phyloP scores from a whole-genome alignment of 2,329 filamentous ascomycete species.

The Sporothrix schenckii region DNA sequence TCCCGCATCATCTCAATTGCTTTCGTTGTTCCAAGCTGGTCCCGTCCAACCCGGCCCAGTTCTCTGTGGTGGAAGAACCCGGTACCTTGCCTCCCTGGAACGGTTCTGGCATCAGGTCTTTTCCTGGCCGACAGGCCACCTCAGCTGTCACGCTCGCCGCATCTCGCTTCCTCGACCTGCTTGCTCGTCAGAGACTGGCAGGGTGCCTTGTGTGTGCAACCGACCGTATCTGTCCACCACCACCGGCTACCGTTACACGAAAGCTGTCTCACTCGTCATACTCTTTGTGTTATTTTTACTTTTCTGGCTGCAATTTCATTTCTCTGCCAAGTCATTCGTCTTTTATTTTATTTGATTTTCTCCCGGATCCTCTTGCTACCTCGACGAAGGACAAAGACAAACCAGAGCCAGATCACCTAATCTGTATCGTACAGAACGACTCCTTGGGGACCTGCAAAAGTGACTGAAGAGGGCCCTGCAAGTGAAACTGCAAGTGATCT shows the following conservation, averaged over 20 bases:
- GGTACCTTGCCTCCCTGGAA: conserved; percentile 4
- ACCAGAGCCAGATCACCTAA: background rate
- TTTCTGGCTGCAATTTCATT: conserved; percentile 13
- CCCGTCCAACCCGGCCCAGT: conserved; percentile 1
- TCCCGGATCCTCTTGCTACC: conserved; percentile 7
- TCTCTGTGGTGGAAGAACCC: background rate
- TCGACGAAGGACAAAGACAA: background rate
- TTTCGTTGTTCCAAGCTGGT: too few species aligned
- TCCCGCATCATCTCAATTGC: background rate
- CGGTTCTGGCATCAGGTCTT: background rate
- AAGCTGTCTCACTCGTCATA: conserved; percentile 27
- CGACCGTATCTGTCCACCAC: conserved; percentile 26
- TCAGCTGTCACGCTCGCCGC: conserved; percentile 32
- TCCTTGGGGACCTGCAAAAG: conserved; percentile 13
- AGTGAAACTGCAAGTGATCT: conserved; percentile 5
- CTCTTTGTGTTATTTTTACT: conserved; percentile 20
- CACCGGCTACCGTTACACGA: conserved; percentile 31
- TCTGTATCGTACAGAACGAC: background rate
- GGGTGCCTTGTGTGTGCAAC: conserved; percentile 33
- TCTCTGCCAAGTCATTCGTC: background rate
- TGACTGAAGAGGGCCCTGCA: conserved; percentile 11
- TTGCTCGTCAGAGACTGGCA: conserved; percentile 28
- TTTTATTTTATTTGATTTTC: background rate
- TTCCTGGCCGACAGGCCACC: conserved; percentile 6
- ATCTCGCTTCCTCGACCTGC: conserved; percentile 32